Conservation (phyloP, 345 rosid genomes). For the Dipteronia sinensis region DNA sequence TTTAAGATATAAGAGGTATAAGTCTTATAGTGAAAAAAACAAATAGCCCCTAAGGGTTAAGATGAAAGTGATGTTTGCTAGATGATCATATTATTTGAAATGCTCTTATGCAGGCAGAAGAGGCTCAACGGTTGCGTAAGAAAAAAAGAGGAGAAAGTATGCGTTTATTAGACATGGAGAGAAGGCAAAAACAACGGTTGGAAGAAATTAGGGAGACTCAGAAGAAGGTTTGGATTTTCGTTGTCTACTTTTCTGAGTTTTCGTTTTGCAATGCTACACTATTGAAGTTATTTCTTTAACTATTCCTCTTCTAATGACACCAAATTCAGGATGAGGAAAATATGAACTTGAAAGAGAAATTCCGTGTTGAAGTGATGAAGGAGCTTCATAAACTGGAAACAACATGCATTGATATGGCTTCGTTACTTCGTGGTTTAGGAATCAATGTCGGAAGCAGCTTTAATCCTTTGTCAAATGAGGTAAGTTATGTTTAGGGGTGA, state of each 20-base stretch:
- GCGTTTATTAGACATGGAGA: conserved; percentile 76
- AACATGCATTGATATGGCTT: conserved; percentile 62
- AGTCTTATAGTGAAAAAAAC: too few species aligned
- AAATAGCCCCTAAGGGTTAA: not conserved
- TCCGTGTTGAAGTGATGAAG: conserved; percentile 59
- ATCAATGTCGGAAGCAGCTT: conserved; percentile 57
- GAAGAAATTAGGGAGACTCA: conserved; percentile 88
- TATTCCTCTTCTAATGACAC: not conserved
- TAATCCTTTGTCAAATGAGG: conserved; percentile 60
- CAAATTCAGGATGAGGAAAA: conserved; percentile 70
- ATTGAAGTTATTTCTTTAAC: not conserved
- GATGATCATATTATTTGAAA: not conserved
- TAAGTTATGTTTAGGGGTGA: conserved; percentile 29
- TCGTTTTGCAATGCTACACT: not conserved
- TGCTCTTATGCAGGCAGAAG: conserved; percentile 65
- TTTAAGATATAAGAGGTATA: too few species aligned
- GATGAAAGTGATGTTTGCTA: not conserved
- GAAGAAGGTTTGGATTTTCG: conserved; percentile 58
- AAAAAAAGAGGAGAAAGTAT: conserved; percentile 59
- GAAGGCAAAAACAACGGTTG: conserved; percentile 78
- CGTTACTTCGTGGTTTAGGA: conserved; percentile 79
- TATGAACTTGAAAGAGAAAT: conserved; percentile 68
- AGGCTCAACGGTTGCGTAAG: conserved; percentile 69
- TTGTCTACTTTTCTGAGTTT: not conserved
- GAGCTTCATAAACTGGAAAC: conserved; percentile 64